phyloP scores from a whole-genome alignment of 2,329 filamentous ascomycete species.

The Grosmannia huntii region DNA sequence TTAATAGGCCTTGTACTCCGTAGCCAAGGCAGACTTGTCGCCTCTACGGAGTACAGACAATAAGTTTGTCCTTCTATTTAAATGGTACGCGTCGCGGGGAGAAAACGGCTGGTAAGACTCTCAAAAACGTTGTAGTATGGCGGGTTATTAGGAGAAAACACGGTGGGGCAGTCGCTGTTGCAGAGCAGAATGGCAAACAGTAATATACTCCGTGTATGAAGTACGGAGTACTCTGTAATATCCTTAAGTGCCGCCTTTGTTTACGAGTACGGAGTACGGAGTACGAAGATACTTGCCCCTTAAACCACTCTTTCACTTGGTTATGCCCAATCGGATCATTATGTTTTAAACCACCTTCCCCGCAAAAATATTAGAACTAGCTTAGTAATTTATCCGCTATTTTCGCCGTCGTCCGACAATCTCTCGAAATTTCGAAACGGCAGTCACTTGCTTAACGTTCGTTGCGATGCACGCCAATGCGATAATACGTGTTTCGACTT shows the following conservation, averaged over 20 bases:
- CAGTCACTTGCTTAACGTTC: background rate
- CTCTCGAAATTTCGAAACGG: background rate
- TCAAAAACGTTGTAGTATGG: too few species aligned
- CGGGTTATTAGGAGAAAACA: background rate
- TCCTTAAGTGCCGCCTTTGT: too few species aligned
- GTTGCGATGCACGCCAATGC: background rate
- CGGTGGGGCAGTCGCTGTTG: background rate
- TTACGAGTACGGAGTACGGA: too few species aligned
- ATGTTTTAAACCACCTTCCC: background rate
- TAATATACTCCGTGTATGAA: too few species aligned
- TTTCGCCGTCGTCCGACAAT: background rate
- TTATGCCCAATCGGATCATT: background rate
- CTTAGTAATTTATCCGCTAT: background rate
- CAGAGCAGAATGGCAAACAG: too few species aligned
- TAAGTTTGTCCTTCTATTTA: background rate
- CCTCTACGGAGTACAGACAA: background rate
- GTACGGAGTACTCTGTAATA: too few species aligned
- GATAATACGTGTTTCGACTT: background rate
- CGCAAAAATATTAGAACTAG: background rate
- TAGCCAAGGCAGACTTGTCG: background rate
- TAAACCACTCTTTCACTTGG: background rate
- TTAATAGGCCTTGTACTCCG: background rate
- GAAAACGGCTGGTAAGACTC: background rate
- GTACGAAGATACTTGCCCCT: background rate
- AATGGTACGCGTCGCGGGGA: background rate